Evolutionary conservation across 2,329 filamentous ascomycete genomes (phyloP).

Genomic region (Sarocladiaceae sp.): DNA sequence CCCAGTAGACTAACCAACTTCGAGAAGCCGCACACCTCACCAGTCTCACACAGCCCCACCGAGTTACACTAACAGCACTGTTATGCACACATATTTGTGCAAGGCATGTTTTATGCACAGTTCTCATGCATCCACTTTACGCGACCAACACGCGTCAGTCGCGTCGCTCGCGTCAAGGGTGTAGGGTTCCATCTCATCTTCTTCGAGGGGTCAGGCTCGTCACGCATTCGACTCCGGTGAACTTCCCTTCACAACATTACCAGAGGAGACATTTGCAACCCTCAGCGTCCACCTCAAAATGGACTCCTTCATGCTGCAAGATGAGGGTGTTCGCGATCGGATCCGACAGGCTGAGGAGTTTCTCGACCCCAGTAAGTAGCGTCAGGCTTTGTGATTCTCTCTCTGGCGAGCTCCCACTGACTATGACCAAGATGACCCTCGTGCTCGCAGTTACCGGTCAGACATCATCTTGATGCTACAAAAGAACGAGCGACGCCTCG

Average conservation of each 20-base stretch:
- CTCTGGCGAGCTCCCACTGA: not conserved
- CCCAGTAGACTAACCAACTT: too few species aligned
- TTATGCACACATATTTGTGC: not conserved
- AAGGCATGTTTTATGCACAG: constrained; percentile 5
- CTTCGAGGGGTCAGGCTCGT: constrained; percentile 1
- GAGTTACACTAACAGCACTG: not conserved
- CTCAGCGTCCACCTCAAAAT: constrained; percentile 37
- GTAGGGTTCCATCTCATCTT: not conserved
- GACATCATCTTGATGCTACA: constrained; percentile 78
- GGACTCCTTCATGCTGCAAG: constrained; percentile 70
- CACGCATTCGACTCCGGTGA: not conserved
- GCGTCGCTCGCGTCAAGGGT: constrained; percentile 1
- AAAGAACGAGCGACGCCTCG: constrained; percentile 57
- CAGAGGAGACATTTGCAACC: not conserved
- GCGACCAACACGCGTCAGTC: constrained; percentile 1
- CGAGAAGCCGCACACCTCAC: too few species aligned
- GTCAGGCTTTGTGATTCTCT: constrained; percentile 4
- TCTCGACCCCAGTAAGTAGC: constrained; percentile 74
- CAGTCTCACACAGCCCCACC: not conserved
- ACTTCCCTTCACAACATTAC: constrained; percentile 10
- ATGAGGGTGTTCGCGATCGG: constrained; percentile 78
- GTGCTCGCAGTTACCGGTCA: constrained; percentile 70
- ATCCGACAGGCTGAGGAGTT: constrained; percentile 87
- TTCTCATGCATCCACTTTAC: constrained; percentile 9
- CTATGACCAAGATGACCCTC: constrained; percentile 39